Evolutionary conservation across 1,284 basidiomycete species (phyloP), one percentile per base, ranked within the genome.

Genomic region (Malassezia brasiliensis): DNA sequence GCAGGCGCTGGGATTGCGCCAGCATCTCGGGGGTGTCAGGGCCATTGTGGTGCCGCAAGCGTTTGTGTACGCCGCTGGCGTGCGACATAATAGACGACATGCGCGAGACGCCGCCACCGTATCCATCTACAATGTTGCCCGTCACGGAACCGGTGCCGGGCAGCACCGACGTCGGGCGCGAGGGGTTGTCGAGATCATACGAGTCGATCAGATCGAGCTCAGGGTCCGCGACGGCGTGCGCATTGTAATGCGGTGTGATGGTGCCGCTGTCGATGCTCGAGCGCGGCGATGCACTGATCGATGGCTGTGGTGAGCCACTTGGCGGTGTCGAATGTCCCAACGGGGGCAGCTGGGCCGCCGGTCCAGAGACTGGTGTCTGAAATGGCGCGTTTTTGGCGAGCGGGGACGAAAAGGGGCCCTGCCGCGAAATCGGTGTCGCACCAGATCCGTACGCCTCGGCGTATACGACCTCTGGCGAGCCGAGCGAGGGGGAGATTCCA

Each of bases 41-140:
- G 5, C 40, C 40, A 20, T 7, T 19, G 5, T 15, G 8, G 19
- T 45, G 42, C 14, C 17, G 42, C 22, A 7, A 5, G 25, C 42
- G 42, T 31, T 45, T 45, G 15, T 45, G 42, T 1, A 32, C n/a
- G 20, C 25, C 25, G 9, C 28, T 31, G 20, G 42, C 11, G 15
- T 31, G 25, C 3, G 42, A 45, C 31, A 42, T 19, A 11, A 34
- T 15, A 2, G n/a, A 40, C 9, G 17, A 41, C 32, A 12, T 22
- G 32, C 17, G 30, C 40, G 22, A 20, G 6, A 31, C 14, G 15
- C 28, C 8, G 15, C 28, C 8, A 1, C 31, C 17, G 22, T 55
- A 55, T 15, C 49, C 38, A 12, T 40, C 35, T 7, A 55, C n/a
- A 20, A 55, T 50, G 36, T 36, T 45, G 35, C 44, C 50, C 19